Evolutionary conservation across 305 asterid species (phyloP), one percentile per base, ranked within the genome.

Genomic region (Salvia sclarea): DNA sequence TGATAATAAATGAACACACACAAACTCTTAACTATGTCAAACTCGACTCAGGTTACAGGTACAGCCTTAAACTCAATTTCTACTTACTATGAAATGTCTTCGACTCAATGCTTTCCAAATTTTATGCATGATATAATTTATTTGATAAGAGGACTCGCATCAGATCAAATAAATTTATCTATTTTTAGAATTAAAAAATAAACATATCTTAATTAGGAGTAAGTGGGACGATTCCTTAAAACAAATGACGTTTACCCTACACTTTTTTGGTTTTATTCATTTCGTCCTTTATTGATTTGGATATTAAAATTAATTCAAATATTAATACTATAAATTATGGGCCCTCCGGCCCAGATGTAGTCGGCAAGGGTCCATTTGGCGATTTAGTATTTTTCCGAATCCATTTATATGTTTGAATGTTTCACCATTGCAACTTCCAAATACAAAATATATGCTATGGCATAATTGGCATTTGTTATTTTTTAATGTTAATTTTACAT

Each of bases 311-410:
- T 43, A 38, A 4, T 24, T 12, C 0, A 8, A 8, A 25, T 0
- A 22, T 18, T 4, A 52, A 12, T 50, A 6, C 1, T 0, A 6
- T 0, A 54, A 20, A 52, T 8, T 5, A 53, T 3, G n/a, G 20
- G 30, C 56, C 31, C 0, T 16, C 31, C 2, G 25, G 73, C 66
- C 57, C 30, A 69, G 5, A 28, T 12, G 4, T 30, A 37, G 56
- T 41, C 37, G 25, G 17, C 22, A 12, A 5, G 47, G 58, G 30
- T 43, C 66, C 73, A 68, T 57, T 68, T 31, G 66, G 58, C 66
- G 38, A 21, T 35, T 25, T 16, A 21, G 17, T 11, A 18, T 5
- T 60, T 21, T 2, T 60, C 11, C 1, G 11, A 0, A 35, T 18
- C 33, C 31, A 35, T 10, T 35, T 28, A 30, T 6, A 28, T 12